Evolutionary conservation across 1,284 basidiomycete genomes (phyloP), one percentile per base, ranked within the genome.

Genomic region (Gomphus bonarii): DNA sequence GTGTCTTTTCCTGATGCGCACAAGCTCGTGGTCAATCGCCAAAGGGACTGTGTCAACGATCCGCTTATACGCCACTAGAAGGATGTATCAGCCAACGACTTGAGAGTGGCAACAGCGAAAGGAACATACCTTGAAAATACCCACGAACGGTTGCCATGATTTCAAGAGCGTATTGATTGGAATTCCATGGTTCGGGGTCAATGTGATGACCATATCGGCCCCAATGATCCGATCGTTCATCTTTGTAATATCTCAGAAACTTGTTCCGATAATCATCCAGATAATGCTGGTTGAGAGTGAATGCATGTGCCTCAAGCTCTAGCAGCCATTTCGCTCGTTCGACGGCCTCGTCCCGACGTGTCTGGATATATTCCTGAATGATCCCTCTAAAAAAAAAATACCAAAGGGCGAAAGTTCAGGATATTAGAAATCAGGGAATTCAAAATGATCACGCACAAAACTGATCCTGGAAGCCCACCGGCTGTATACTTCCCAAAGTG

Each of bases 111-210:
- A 38, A 50, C 14, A 31, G n/a, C 40, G 10, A 47, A 47, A 36
- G 8, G 4, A 25, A 25, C 62, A 9, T 58, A 82, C 83, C 80
- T 74, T 86, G 82, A 66, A 85, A 88, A 62, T 88, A 88, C 0
- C 82, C 87, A 1, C 83, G 72, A 3, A 84, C 81, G 44, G 82
- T 77, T 0, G 85, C 81, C 82, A 87, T 86, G 62, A 87, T 84
- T 10, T 67, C 65, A 3, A 88, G 65, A 0, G 79, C 82, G 0
- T 77, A 70, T 20, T 81, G 79, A 71, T 74, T 77, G 0, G 68
- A 67, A 60, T 85, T 81, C 0, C 40, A 36, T 7, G 40, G 28
- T 18, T 44, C 20, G 74, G 58, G 0, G 79, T 74, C 2, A 82
- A 68, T 0, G 88, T 65, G 59, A 76, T 81, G 0, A 75, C 66